Conservation (phyloP, 495 filamentous ascomycete genomes). For the Aspergillus cavernicola region DNA sequence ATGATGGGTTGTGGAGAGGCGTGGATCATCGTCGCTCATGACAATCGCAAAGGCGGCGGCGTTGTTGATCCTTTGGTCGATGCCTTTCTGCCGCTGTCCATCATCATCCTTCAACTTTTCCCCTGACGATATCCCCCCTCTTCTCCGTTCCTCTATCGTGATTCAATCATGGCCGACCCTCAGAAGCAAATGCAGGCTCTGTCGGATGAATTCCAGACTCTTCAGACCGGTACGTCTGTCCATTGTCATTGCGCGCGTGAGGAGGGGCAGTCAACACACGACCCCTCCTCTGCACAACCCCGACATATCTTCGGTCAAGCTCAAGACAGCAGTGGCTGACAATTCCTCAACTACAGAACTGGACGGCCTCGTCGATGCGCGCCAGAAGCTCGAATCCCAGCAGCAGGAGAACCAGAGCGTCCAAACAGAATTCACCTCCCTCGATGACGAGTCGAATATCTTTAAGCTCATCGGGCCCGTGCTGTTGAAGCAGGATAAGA, state of each 20-base stretch:
- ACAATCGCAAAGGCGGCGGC: slow-evolving; percentile 11
- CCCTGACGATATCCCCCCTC: slow-evolving; percentile 17
- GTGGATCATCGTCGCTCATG: slow-evolving; percentile 5
- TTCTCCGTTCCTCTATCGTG: not conserved
- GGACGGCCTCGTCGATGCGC: slow-evolving; percentile 67
- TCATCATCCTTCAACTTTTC: slow-evolving; percentile 14
- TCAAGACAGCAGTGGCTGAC: not conserved
- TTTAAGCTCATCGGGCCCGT: slow-evolving; percentile 95
- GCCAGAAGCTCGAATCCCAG: slow-evolving; percentile 91
- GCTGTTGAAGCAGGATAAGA: slow-evolving; percentile 87
- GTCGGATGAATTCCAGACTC: slow-evolving; percentile 79
- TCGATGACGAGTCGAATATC: slow-evolving; percentile 79
- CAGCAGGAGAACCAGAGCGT: slow-evolving; percentile 88
- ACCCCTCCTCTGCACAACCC: not conserved
- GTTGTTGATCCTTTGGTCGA: slow-evolving; percentile 15
- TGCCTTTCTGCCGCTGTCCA: slow-evolving; percentile 16
- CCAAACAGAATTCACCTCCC: slow-evolving; percentile 80
- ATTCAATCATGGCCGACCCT: slow-evolving; percentile 46
- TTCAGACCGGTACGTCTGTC: slow-evolving; percentile 67
- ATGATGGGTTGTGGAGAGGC: slow-evolving; percentile 9
- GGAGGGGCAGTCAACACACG: not conserved
- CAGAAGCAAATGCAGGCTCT: slow-evolving; percentile 73
- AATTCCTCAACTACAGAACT: slow-evolving; percentile 56
- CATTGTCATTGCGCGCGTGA: not conserved
- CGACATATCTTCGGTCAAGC: not conserved